Conservation (phyloP, 805 yeast genomes). For the Myxozyma geophila region DNA sequence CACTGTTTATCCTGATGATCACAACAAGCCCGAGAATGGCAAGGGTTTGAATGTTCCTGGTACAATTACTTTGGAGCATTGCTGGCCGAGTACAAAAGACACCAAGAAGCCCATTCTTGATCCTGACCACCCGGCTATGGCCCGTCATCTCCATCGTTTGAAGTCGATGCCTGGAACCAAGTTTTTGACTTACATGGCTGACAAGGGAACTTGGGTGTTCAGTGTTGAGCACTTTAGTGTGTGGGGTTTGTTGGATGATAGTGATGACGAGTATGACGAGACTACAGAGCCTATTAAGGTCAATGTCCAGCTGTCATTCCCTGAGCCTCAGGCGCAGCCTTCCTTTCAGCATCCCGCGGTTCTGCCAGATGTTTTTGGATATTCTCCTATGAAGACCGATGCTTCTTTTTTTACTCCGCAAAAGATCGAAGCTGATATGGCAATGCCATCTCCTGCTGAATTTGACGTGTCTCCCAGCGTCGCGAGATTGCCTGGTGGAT, state of each 20-base stretch:
- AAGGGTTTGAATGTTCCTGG: conserved; percentile 84
- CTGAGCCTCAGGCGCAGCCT: neutral
- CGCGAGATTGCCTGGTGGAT: conserved; percentile 24
- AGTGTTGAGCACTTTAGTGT: conserved; percentile 78
- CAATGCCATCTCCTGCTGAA: conserved; percentile 10
- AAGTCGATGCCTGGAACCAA: conserved; percentile 61
- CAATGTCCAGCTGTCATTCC: conserved; percentile 1
- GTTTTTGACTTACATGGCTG: conserved; percentile 78
- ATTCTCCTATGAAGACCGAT: conserved; percentile 39
- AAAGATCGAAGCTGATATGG: neutral
- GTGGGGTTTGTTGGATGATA: conserved; percentile 85
- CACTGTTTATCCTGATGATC: conserved; percentile 72
- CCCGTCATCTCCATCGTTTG: conserved; percentile 69
- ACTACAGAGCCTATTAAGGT: conserved; percentile 44
- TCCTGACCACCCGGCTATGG: conserved; percentile 71
- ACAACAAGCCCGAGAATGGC: conserved; percentile 66
- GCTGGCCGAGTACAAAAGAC: conserved; percentile 78
- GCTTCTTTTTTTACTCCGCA: conserved; percentile 35
- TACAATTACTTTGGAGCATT: conserved; percentile 71
- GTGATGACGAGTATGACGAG: conserved; percentile 57
- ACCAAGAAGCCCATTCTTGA: conserved; percentile 76
- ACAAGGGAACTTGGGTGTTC: conserved; percentile 54
- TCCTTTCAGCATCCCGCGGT: conserved; percentile 2
- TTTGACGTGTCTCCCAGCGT: conserved; percentile 10
- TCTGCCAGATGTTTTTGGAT: conserved; percentile 12